Base-by-base conservation (phyloP, 2,329 filamentous ascomycete genomes). In the Didymella keratinophila region DNA sequence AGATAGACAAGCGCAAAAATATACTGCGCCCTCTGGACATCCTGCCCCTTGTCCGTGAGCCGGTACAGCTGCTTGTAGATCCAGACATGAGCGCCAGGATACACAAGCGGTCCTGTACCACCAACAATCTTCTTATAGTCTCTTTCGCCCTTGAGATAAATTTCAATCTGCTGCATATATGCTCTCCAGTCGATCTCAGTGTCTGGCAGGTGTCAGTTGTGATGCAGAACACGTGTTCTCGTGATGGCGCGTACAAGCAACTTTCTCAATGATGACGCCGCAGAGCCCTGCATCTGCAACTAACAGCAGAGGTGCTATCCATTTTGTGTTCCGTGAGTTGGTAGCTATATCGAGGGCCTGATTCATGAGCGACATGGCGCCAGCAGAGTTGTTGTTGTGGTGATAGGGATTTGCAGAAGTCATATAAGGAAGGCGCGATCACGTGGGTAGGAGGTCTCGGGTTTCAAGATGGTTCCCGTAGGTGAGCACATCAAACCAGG, bases 131-230 rank as follows among this genome's bases (percentile, higher is more conserved):
- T 84, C 60, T 86, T 87, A 77, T 99, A 99, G 78, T 97, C 89
- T 73, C 91, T 87, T 81, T 98, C 93, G 71, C 95, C 95, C 18
- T 86, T 83, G 44, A 93, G 80, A 71, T 90, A 95, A 68, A 93
- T 88, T 39, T 85, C 79, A 43, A 98, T 84, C 72, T 99, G 95
- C 75, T 97, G 86, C 93, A 99, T 98, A 78, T 99, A 99, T 0
- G 95, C 92, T 58, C 84, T 85, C 94, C 94, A 99, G 79, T 99
- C 95, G 72, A 99, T 99, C 78, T 99, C 95, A 42, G 95, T 99
- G 76, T 99, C 95, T 91, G 66, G 2, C 2, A 10, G 6, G 8
- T 2, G n/a, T 61, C 16, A 47, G 50, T 27, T 48, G 18, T 9
- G n/a, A 6, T 49, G 11, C 48, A 45, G 44, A 53, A 51, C 84